Evolutionary conservation across 768 basidiomycete species (phyloP).

Genomic region (Coprinellus aureogranulatus): DNA sequence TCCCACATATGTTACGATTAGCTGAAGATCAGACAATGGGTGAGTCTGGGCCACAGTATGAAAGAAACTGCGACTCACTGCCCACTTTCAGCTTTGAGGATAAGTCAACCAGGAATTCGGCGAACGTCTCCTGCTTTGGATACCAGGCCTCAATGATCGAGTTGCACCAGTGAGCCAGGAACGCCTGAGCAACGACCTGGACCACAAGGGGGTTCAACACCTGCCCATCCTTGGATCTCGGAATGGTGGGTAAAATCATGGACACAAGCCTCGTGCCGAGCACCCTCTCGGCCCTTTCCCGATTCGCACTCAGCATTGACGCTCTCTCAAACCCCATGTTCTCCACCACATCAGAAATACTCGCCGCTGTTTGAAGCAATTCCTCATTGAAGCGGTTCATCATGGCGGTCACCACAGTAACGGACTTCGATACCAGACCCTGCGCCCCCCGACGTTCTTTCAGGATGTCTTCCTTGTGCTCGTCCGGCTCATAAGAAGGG

Average conservation of each 20-base stretch:
- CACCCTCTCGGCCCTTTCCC: conserved; percentile 4
- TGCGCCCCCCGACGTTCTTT: conserved; percentile 8
- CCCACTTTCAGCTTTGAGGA: conserved; percentile 9
- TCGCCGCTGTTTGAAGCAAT: conserved; percentile 5
- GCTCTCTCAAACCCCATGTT: not conserved
- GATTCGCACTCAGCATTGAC: not conserved
- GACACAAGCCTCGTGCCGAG: conserved; percentile 3
- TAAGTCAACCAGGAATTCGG: conserved; percentile 9
- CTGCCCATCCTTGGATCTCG: not conserved
- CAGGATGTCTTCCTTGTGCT: conserved; percentile 1
- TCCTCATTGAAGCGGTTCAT: conserved; percentile 8
- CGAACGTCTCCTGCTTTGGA: conserved; percentile 10
- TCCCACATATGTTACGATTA: conserved; percentile 8
- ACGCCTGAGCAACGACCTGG: conserved; percentile 5
- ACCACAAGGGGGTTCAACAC: not conserved
- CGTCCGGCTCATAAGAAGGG: conserved; percentile 7
- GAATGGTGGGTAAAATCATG: not conserved
- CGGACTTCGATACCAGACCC: conserved; percentile 6
- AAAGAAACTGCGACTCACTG: not conserved
- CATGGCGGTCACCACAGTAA: conserved; percentile 5
- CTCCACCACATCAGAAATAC: not conserved
- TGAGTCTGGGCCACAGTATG: not conserved
- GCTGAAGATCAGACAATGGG: not conserved
- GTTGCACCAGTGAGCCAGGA: conserved; percentile 9
- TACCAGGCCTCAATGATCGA: conserved; percentile 11